Conservation (phyloP, 768 basidiomycete species). For the Rhizopogon vulgaris region DNA sequence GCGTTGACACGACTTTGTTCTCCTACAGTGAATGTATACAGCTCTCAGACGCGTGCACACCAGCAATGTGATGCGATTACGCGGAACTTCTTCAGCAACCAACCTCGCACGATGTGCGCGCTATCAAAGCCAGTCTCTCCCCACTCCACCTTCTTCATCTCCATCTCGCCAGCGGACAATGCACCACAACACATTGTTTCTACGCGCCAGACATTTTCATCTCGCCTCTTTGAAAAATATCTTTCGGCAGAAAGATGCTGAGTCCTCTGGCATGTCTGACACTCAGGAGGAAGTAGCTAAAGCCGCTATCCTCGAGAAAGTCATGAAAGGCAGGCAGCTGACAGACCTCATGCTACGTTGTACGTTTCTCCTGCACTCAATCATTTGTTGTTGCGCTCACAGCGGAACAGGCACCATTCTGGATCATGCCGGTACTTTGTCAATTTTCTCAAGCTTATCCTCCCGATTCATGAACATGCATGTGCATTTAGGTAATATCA, state of each 20-base stretch:
- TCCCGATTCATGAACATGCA: slow-evolving; percentile 22
- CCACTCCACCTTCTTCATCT: background rate
- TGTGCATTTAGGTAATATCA: slow-evolving; percentile 60
- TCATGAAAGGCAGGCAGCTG: slow-evolving; percentile 82
- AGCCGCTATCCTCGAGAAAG: slow-evolving; percentile 73
- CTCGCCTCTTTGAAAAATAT: slow-evolving; percentile 24
- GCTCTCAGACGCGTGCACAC: slow-evolving; percentile 12
- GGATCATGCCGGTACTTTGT: slow-evolving; percentile 66
- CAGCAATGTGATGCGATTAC: slow-evolving; percentile 32
- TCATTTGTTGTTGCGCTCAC: slow-evolving; percentile 7
- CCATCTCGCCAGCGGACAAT: background rate
- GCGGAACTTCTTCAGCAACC: slow-evolving; percentile 1
- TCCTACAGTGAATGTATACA: slow-evolving; percentile 27
- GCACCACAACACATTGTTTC: background rate
- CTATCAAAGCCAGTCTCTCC: background rate
- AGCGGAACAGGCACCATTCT: slow-evolving; percentile 70
- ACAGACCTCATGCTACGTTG: slow-evolving; percentile 89
- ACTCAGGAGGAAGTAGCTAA: slow-evolving; percentile 66
- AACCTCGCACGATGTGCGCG: background rate
- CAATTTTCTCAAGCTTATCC: slow-evolving; percentile 6
- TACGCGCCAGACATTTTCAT: slow-evolving; percentile 5
- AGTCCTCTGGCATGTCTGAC: slow-evolving; percentile 19
- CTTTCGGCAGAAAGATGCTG: slow-evolving; percentile 1
- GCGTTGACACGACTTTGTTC: slow-evolving; percentile 11
- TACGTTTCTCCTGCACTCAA: slow-evolving; percentile 36